These are phyloP conservation scores for Camellia japonica DNA, from an alignment of 148 eudicot genomes.

Conservation along the genomic window DNA sequence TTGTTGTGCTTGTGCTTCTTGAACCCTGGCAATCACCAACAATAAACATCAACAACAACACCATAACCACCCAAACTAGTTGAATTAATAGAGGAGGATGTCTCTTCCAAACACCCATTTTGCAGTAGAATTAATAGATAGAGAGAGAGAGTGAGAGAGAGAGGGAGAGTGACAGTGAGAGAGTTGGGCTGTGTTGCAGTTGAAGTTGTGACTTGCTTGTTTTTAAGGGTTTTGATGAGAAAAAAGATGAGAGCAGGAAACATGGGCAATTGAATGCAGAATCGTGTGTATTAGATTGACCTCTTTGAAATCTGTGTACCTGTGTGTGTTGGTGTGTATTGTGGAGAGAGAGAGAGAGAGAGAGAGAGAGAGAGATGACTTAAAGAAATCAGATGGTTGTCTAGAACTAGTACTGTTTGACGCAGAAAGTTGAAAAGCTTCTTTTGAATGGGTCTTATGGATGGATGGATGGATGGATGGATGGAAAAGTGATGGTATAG, in stretches of 20 bases:
- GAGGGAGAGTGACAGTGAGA: not conserved
- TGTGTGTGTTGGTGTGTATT: not conserved
- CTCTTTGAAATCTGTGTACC: not conserved
- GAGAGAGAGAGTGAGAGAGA: not conserved
- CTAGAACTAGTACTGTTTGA: slow-evolving; percentile 18
- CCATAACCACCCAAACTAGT: slow-evolving; percentile 23
- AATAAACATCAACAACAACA: slow-evolving; percentile 33
- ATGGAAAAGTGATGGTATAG: not conserved
- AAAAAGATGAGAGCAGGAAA: slow-evolving; percentile 18
- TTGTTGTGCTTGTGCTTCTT: slow-evolving; percentile 27
- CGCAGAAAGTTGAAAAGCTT: slow-evolving; percentile 18
- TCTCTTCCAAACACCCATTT: slow-evolving; percentile 20
- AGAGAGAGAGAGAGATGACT: slow-evolving; percentile 7
- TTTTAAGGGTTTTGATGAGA: slow-evolving; percentile 13
- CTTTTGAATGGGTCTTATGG: slow-evolving; percentile 15
- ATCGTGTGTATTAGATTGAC: slow-evolving; percentile 2
- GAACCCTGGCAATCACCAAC: slow-evolving; percentile 38
- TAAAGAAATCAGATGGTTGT: slow-evolving; percentile 11
- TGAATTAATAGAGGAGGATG: not conserved
- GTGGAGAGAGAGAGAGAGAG: slow-evolving; percentile 3
- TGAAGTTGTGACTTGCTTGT: not conserved
- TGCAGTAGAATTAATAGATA: not conserved
- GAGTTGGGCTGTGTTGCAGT: slow-evolving; percentile 1
- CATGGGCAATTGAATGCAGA: slow-evolving; percentile 19
- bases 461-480: not conserved